Percentiles rank a stretch among this genome's conserved stretches.
Conservation (phyloP, 2,329 filamentous ascomycete species). For the Lachnellula suecica region DNA sequence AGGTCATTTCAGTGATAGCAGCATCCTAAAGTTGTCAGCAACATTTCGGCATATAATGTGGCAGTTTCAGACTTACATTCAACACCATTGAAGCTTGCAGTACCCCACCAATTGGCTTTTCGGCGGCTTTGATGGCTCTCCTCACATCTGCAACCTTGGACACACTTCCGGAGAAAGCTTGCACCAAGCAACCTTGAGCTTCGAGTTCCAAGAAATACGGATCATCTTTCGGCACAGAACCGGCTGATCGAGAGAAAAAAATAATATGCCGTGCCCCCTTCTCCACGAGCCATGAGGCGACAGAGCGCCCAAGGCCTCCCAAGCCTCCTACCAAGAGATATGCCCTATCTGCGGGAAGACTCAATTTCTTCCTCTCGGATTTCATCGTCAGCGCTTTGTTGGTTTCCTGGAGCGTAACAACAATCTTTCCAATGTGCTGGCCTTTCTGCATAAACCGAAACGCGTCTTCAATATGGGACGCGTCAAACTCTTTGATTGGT, state of each 20-base stretch:
- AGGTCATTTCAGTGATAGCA: conserved; percentile 36
- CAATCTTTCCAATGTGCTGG: conserved; percentile 41
- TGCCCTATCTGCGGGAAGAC: conserved; percentile 10
- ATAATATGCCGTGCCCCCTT: conserved; percentile 36
- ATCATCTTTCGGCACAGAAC: background rate
- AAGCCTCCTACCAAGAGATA: conserved; percentile 41
- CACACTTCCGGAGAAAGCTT: conserved; percentile 1
- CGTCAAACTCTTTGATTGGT: background rate
- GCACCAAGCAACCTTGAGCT: background rate
- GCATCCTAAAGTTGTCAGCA: conserved; percentile 25
- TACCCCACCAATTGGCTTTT: conserved; percentile 17
- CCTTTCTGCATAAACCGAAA: conserved; percentile 36
- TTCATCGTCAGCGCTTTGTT: background rate
- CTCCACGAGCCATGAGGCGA: conserved; percentile 36
- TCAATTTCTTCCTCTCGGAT: background rate
- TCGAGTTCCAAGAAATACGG: conserved; percentile 6
- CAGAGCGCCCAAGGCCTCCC: conserved; percentile 36
- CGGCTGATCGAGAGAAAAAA: conserved; percentile 32
- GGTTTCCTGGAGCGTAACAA: conserved; percentile 28
- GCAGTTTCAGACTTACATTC: conserved; percentile 20
- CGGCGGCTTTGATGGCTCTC: background rate
- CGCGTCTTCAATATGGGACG: background rate
- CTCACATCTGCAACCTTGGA: conserved; percentile 2
- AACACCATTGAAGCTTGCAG: conserved; percentile 21
- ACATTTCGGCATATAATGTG: background rate